Conservation (phyloP, 805 yeast genomes). For the Starmerella geochares region DNA sequence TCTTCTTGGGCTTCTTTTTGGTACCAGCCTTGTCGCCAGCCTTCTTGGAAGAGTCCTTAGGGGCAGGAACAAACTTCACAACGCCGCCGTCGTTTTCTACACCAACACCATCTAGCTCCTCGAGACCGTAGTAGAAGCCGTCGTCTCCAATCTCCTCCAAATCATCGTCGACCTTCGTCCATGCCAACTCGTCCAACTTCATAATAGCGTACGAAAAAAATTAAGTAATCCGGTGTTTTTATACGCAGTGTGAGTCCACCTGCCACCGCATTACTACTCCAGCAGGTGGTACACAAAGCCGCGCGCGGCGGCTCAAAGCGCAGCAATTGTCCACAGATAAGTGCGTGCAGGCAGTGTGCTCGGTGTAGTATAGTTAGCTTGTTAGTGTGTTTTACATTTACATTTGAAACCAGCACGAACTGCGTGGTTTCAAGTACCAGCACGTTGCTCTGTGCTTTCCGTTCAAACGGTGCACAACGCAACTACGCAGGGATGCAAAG, state of each 20-base stretch:
- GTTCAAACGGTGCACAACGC: too few species aligned
- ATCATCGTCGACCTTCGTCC: conserved; percentile 56
- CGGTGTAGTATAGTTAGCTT: too few species aligned
- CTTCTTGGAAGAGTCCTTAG: background rate
- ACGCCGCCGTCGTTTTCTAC: conserved; percentile 63
- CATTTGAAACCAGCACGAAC: too few species aligned
- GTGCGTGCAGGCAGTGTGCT: too few species aligned
- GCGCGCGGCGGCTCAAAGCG: too few species aligned
- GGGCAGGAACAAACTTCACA: conserved; percentile 37
- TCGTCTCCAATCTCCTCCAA: conserved; percentile 62
- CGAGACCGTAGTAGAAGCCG: conserved; percentile 85
- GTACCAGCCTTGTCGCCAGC: conserved; percentile 35
- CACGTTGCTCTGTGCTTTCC: too few species aligned
- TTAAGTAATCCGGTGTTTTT: background rate
- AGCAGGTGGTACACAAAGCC: too few species aligned
- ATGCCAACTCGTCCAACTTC: conserved; percentile 32
- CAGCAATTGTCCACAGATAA: too few species aligned
- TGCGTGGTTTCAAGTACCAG: too few species aligned
- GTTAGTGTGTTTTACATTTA: too few species aligned
- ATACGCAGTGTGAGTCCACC: background rate
- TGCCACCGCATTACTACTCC: too few species aligned
- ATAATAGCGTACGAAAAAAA: conserved; percentile 4
- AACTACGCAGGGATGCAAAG: too few species aligned
- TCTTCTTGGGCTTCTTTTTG: conserved; percentile 28
- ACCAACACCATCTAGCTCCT: conserved; percentile 68